These are phyloP conservation scores for Gracilaria vermiculophylla DNA, from an alignment of 23 red algal genomes.

Conservation along the genomic window DNA sequence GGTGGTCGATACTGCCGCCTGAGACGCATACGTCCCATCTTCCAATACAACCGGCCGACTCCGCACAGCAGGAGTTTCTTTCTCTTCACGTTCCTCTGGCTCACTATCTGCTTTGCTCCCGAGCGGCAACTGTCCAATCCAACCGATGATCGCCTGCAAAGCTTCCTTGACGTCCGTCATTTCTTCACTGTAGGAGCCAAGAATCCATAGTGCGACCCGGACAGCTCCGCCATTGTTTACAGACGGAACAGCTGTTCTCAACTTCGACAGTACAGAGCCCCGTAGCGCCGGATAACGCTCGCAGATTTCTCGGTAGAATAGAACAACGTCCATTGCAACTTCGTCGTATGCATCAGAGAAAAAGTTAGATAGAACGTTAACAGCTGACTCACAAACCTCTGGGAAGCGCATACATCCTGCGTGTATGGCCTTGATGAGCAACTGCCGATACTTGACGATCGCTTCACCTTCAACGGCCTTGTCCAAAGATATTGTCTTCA, in stretches of 20 bases:
- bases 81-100: conserved; percentile 36
- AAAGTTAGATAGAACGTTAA: conserved; percentile 80
- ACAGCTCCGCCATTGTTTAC: conserved; percentile 58
- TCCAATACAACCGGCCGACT: conserved; percentile 76
- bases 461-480: conserved; percentile 37
- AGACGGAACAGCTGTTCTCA: conserved; percentile 63
- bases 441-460: conserved; percentile 70
- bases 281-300: conserved; percentile 74
- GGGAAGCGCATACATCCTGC: conserved; percentile 82
- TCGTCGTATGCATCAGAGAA: conserved; percentile 70
- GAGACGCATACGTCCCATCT: conserved; percentile 97
- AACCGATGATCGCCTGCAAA: conserved; percentile 72
- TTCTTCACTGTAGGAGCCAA: conserved; percentile 83
- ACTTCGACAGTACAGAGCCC: conserved; percentile 49
- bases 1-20: conserved; percentile 27
- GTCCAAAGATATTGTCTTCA: conserved; percentile 40
- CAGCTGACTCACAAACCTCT: conserved; percentile 66
- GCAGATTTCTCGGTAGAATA: conserved; percentile 81
- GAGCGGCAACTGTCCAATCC: conserved; percentile 79
- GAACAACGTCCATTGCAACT: conserved; percentile 80
- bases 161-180: conserved; percentile 73
- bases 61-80: background rate
- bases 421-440: conserved; percentile 87
- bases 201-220: conserved; percentile 83
- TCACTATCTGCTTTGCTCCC: background rate